phyloP scores from a whole-genome alignment of 2,329 filamentous ascomycete genomes.

The Aspergillus unguis region DNA sequence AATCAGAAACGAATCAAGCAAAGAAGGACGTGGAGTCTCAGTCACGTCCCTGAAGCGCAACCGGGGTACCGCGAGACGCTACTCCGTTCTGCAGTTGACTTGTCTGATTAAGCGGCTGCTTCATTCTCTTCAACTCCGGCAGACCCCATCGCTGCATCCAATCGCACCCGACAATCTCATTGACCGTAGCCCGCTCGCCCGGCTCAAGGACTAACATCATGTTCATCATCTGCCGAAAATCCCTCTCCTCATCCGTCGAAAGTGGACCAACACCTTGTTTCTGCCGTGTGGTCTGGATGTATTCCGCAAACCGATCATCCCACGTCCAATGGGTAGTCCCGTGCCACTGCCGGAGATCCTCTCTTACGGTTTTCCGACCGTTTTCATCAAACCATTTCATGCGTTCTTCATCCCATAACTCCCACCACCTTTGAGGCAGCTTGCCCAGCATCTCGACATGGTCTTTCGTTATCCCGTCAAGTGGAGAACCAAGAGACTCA shows the following conservation, averaged over 20 bases:
- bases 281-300: slow-evolving; percentile 9
- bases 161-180: slow-evolving; percentile 17
- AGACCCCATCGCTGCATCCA: slow-evolving; percentile 23
- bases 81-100: too few species aligned
- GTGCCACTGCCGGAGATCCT: slow-evolving; percentile 5
- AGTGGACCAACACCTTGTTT: slow-evolving; percentile 3
- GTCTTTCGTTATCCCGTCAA: slow-evolving; percentile 24
- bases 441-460: slow-evolving; percentile 27
- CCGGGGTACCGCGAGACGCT: too few species aligned
- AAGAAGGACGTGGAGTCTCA: too few species aligned
- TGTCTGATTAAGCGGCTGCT: too few species aligned
- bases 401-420: slow-evolving; percentile 19
- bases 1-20: too few species aligned
- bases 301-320: slow-evolving; percentile 10
- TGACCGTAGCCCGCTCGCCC: slow-evolving; percentile 15
- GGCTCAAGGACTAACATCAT: slow-evolving; percentile 19
- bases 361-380: slow-evolving; percentile 12
- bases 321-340: slow-evolving; percentile 1
- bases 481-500: slow-evolving; percentile 17
- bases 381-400: slow-evolving; percentile 23
- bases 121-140: slow-evolving; percentile 14
- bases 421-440: slow-evolving; percentile 24
- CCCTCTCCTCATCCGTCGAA: slow-evolving; percentile 11
- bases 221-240: slow-evolving; percentile 18
- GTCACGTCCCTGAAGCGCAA: too few species aligned